A percentile compares a stretch with the other conserved stretches of the same genome.
phyloP scores from a whole-genome alignment of 306 rosid genomes.

The Cicer pinnatifidum region DNA sequence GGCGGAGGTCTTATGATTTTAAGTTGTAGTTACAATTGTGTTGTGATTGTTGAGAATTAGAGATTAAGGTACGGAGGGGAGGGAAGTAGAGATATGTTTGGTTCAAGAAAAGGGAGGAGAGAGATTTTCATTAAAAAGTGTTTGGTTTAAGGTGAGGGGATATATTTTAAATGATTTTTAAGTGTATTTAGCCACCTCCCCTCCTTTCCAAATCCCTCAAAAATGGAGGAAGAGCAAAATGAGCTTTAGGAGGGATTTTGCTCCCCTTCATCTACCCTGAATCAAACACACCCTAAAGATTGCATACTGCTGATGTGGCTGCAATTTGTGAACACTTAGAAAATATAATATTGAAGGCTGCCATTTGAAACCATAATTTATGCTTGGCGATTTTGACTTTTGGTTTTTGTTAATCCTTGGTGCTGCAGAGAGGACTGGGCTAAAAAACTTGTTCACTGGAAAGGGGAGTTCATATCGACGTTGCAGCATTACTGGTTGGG shows the following conservation, averaged over 20 bases:
- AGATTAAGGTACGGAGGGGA: not conserved
- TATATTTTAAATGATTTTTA: no score
- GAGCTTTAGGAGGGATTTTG: no score
- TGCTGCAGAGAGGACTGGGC: constrained; percentile 90
- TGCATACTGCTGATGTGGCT: constrained; percentile 15
- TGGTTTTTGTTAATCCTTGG: constrained; percentile 45
- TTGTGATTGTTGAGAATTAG: constrained; percentile 17
- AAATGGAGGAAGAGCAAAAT: no score
- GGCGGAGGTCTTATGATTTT: not conserved
- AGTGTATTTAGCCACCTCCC: no score
- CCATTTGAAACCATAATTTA: constrained; percentile 1
- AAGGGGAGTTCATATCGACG: constrained; percentile 70
- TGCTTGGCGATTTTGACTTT: constrained; percentile 6
- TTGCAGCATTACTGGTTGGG: constrained; percentile 96
- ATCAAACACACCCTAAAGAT: not conserved
- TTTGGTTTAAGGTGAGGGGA: no score
- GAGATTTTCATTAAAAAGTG: no score
- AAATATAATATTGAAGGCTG: not conserved
- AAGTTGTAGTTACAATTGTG: not conserved
- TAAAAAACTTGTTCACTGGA: constrained; percentile 81
- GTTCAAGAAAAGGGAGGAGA: no score
- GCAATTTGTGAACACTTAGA: constrained; percentile 11
- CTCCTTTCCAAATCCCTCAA: no score
- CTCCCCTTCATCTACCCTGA: no score
- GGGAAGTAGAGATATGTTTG: no score